Base-by-base conservation (phyloP, 1,139 yeast genomes). In the Wickerhamomyces sp. region DNA sequence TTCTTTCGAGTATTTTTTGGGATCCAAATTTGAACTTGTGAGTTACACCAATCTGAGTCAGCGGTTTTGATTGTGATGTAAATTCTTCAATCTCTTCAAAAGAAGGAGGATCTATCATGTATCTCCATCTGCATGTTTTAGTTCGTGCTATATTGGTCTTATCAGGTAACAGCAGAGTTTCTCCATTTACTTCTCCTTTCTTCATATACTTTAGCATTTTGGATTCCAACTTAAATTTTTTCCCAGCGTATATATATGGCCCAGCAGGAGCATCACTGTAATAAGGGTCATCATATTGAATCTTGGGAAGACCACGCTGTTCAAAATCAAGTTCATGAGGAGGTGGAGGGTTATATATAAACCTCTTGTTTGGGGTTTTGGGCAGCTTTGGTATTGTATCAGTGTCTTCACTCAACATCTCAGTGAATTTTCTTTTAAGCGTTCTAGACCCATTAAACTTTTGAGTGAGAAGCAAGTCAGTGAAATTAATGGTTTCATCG, bases 161-260 rank as follows among this genome's bases (percentile, higher is more conserved):
- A 2, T 17, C 21, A 3, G 5, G 36, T 13, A 31, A 5, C 37
- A 36, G 12, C 6, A 53, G 30, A 13, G 47, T 36, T 14, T 47
- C 47, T 3, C 51, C 55, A 24, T 44, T 24, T 30, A 59, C 51
- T 7, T 51, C 41, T 5, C 59, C 40, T 0, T 60, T 54, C 9
- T 48, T 45, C 15, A 65, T 43, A 24, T 53, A 38, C 7, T 52
- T 43, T 6, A 59, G 31, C 19, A 35, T 18, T 7, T 45, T 47
- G 0, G 67, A 61, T 2, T 48, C 42, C 4, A 65, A 41, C 13
- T 50, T 63, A 45, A 80, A 78, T 47, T 74, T 76, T 43, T 72
- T 76, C 17, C 89, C 89, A 0, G 90, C 89, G 60, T 78, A 81
- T 2, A 76, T 60, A 43, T 81, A 70, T 0, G 94, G 81, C 21